Evolutionary conservation across 768 basidiomycete species (phyloP).

Genomic region (Leccinellum luteum): DNA sequence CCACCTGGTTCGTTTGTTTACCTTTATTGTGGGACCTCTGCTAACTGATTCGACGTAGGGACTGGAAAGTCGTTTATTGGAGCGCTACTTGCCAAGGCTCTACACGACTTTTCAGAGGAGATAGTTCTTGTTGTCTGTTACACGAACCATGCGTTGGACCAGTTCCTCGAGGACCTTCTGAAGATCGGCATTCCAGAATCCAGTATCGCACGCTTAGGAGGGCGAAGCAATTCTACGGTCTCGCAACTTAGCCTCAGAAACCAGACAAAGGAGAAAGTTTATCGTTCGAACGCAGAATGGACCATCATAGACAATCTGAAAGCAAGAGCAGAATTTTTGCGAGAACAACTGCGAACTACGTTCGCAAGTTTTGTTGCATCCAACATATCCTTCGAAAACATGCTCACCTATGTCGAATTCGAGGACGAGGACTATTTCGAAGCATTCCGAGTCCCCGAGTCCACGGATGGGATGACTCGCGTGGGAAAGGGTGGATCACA

Average conservation of each 20-base stretch:
- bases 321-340: slow-evolving; percentile 5
- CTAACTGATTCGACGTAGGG: slow-evolving; percentile 35
- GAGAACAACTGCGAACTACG: slow-evolving; percentile 21
- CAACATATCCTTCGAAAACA: slow-evolving; percentile 22
- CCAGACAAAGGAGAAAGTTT: slow-evolving; percentile 28
- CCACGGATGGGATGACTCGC: slow-evolving; percentile 43
- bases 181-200: slow-evolving; percentile 52
- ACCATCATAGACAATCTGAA: slow-evolving; percentile 41
- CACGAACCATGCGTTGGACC: slow-evolving; percentile 72
- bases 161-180: slow-evolving; percentile 61
- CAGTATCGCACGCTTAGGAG: slow-evolving; percentile 52
- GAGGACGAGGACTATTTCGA: slow-evolving; percentile 43
- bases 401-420: slow-evolving; percentile 51
- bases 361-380: slow-evolving; percentile 31
- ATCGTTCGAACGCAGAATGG: slow-evolving; percentile 37
- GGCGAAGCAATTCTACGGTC: slow-evolving; percentile 51
- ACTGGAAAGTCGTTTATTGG: slow-evolving; percentile 76
- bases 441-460: slow-evolving; percentile 44
- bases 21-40: neutral
- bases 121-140: slow-evolving; percentile 67
- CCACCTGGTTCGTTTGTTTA: slow-evolving; percentile 54
- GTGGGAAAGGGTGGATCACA: slow-evolving; percentile 42
- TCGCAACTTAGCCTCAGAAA: slow-evolving; percentile 44
- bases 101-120: slow-evolving; percentile 45
- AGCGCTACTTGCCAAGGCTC: slow-evolving; percentile 55